phyloP scores from a whole-genome alignment of 208 protist species.

The Trypanosoma scelopori region DNA sequence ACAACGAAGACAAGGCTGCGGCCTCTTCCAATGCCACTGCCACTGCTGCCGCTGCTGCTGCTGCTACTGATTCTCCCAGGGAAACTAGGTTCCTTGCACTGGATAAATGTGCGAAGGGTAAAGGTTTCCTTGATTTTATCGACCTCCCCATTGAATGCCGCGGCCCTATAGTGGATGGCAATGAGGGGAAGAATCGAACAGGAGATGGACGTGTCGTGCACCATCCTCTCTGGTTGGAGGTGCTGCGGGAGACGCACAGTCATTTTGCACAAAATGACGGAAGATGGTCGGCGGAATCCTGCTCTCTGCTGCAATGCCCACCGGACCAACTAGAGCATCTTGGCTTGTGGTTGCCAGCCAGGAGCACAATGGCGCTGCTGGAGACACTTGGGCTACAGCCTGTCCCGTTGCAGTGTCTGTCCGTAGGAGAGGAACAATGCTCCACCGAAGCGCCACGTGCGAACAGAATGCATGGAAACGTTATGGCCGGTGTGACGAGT shows the following conservation, averaged over 20 bases:
- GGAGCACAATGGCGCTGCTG: conserved; percentile 45
- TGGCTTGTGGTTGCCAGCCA: conserved; percentile 9
- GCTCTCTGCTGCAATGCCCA: neutral
- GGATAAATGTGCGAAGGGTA: conserved; percentile 83
- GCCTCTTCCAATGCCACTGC: no score
- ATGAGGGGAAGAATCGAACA: neutral
- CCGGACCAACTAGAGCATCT: conserved; percentile 4
- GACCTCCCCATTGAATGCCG: conserved; percentile 39
- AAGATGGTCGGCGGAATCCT: conserved; percentile 21
- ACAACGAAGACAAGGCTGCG: conserved; percentile 7
- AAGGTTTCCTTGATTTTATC: conserved; percentile 80
- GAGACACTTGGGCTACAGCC: conserved; percentile 36
- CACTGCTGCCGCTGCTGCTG: conserved; percentile 7
- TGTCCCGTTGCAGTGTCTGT: conserved; percentile 40
- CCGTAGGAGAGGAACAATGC: conserved; percentile 7
- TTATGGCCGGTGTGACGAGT: neutral
- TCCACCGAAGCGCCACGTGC: no score
- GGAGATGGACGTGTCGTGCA: conserved; percentile 40
- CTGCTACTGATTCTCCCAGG: conserved; percentile 8
- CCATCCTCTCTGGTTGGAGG: conserved; percentile 66
- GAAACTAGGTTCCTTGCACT: conserved; percentile 79
- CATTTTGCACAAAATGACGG: conserved; percentile 40
- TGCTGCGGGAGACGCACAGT: conserved; percentile 51
- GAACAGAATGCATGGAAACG: neutral
- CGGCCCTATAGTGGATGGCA: neutral